phyloP scores from a whole-genome alignment of 2,329 filamentous ascomycete genomes.

The Talaromyces sp. region DNA sequence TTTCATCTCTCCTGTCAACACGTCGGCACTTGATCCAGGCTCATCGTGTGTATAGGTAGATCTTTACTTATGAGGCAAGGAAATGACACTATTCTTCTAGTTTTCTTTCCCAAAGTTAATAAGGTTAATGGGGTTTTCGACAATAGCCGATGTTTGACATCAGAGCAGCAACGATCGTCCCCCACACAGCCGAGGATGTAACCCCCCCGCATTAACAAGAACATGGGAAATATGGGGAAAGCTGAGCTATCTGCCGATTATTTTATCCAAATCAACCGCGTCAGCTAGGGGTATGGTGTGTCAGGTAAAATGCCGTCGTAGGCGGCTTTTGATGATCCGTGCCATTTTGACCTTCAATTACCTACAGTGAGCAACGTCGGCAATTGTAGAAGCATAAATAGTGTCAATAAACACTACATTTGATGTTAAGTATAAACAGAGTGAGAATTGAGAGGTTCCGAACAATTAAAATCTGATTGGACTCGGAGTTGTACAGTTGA shows the following conservation, averaged over 20 bases:
- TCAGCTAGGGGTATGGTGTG: not conserved
- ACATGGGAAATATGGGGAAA: not conserved
- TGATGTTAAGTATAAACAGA: not conserved
- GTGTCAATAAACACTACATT: not conserved
- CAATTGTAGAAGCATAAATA: not conserved
- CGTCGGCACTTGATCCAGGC: no score
- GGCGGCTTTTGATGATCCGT: constrained; percentile 16
- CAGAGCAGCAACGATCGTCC: constrained; percentile 14
- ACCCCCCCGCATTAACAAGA: constrained; percentile 24
- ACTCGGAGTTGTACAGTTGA: no score
- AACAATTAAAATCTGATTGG: not conserved
- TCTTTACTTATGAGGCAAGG: no score
- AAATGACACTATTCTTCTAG: no score
- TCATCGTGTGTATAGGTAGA: no score
- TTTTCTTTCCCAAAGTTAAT: no score
- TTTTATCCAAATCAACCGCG: constrained; percentile 8
- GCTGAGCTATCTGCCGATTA: not conserved
- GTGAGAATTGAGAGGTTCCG: not conserved
- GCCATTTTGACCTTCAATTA: constrained; percentile 4
- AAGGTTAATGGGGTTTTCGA: not conserved
- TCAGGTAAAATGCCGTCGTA: not conserved
- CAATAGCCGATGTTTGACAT: constrained; percentile 17
- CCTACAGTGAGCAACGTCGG: constrained; percentile 4
- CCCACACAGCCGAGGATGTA: constrained; percentile 19
- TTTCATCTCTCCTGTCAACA: no score